Base-by-base conservation (phyloP, 352 stramenopile species). In the Globisporangium spinosum region DNA sequence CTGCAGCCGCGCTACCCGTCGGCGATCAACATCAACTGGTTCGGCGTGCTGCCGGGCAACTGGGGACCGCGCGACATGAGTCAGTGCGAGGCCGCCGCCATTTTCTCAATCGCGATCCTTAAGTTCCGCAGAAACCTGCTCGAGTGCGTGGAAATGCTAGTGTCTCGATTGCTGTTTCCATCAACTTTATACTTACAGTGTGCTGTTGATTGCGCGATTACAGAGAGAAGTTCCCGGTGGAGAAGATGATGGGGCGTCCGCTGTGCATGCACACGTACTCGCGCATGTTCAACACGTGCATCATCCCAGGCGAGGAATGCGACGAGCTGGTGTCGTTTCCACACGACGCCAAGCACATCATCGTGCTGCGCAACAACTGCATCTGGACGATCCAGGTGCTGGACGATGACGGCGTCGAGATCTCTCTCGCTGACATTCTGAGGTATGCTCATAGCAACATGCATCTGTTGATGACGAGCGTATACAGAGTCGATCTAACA, bases 11-110 rank as follows among this genome's bases (percentile, higher is more conserved):
- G 88, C 22, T 98, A 99, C 75, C 95, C 96, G 58, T 96, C 97
- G 45, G 93, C 97, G 22, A 95, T 99, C 72, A 99, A 99, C 75
- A 95, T 99, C 67, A 98, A 96, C 65, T 99, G 98, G 88, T 99
- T 98, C 79, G 98, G 98, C 75, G 93, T 99, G 45, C 88, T 99
- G 56, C 84, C 87, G 0, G 96, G 98, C 64, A 96, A 95, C 65
- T 96, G 89, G 89, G 89, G 89, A 0, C 86, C 96, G 7, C 79
- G 93, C 38, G 86, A 98, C 34, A 89, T 99, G 73, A 97, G 90
- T 68, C 90, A 96, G 35, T 89, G 91, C 63, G 93, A 98, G 67
- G 86, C 89, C 27, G 89, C 87, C 27, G 89, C 87, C 23, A 96
- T 95, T 70, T 94, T 95, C 65, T 89, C 84, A 15, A 76, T 91